A percentile compares a stretch with the other conserved stretches of the same genome.
phyloP scores from a whole-genome alignment of 352 stramenopile species.

The Globisporangium abappressorium region DNA sequence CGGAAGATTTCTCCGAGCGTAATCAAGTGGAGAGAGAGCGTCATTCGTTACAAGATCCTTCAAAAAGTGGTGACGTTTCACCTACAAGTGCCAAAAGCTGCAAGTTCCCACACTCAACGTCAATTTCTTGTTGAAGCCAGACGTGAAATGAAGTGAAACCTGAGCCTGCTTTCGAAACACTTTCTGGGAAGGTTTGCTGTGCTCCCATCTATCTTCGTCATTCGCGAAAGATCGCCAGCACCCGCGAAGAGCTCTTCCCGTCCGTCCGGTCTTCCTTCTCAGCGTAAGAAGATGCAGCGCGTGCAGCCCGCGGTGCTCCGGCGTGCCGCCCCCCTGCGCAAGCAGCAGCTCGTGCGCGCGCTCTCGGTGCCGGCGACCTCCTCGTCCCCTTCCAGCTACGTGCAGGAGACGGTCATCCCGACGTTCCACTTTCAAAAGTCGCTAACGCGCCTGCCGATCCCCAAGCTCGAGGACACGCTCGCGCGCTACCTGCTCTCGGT shows the following conservation, averaged over 20 bases:
- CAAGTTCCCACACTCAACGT: too few relatives aligned
- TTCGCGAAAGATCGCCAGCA: constrained; percentile 13
- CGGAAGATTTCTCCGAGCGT: too few relatives aligned
- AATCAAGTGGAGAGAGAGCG: too few relatives aligned
- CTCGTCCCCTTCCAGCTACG: constrained; percentile 34
- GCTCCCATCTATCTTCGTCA: not conserved
- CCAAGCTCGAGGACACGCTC: constrained; percentile 83
- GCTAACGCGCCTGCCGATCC: constrained; percentile 80
- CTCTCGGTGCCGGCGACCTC: constrained; percentile 6
- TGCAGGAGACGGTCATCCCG: constrained; percentile 85
- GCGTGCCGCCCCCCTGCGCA: not conserved
- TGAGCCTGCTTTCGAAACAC: too few relatives aligned
- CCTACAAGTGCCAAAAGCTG: too few relatives aligned
- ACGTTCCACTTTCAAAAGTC: constrained; percentile 89
- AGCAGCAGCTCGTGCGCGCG: constrained; percentile 16
- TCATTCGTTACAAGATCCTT: too few relatives aligned
- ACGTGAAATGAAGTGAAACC: too few relatives aligned
- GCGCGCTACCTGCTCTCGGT: constrained; percentile 74
- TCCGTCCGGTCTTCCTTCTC: not conserved
- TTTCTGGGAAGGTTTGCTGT: too few relatives aligned
- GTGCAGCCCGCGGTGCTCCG: constrained; percentile 9
- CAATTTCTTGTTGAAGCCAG: too few relatives aligned
- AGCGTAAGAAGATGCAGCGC: constrained; percentile 24
- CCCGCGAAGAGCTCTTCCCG: not conserved
- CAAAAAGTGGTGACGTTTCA: too few relatives aligned